Conservation (phyloP, 495 filamentous ascomycete genomes). For the Copromyces sp. region DNA sequence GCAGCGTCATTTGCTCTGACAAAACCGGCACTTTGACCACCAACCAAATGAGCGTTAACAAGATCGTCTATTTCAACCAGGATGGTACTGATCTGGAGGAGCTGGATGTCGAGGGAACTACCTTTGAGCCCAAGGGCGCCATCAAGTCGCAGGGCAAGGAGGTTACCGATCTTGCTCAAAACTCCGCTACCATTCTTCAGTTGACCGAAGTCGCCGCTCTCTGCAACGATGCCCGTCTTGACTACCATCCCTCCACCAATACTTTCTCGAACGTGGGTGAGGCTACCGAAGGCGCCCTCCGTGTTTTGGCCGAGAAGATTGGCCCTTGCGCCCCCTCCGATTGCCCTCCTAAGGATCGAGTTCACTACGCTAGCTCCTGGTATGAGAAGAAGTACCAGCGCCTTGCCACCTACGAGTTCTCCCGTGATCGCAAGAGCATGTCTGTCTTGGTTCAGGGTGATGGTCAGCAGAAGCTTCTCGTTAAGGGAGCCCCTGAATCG, state of each 20-base stretch:
- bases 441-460: conserved; percentile 75
- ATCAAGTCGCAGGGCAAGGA: conserved; percentile 57
- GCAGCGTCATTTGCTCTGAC: conserved; percentile 99
- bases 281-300: conserved; percentile 88
- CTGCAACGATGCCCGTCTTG: conserved; percentile 82
- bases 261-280: conserved; percentile 83
- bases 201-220: conserved; percentile 80
- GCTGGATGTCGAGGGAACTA: conserved; percentile 85
- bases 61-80: conserved; percentile 71
- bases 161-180: conserved; percentile 56
- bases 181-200: conserved; percentile 69
- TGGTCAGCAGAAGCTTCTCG: conserved; percentile 66
- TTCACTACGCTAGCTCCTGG: conserved; percentile 72
- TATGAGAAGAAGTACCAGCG: conserved; percentile 68
- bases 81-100: conserved; percentile 71
- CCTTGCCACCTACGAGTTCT: conserved; percentile 92
- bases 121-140: conserved; percentile 75
- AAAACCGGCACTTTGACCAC: conserved; percentile 98
- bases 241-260: conserved; percentile 64
- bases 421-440: conserved; percentile 98
- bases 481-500: conserved; percentile 94
- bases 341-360: conserved; percentile 39
- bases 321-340: conserved; percentile 44
- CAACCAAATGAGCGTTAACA: conserved; percentile 98
- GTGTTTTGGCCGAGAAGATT: conserved; percentile 89